A percentile compares a stretch with the other conserved stretches of the same genome.
Evolutionary conservation across 768 basidiomycete species (phyloP).

Genomic region (Lepiota brunneoincarnata): DNA sequence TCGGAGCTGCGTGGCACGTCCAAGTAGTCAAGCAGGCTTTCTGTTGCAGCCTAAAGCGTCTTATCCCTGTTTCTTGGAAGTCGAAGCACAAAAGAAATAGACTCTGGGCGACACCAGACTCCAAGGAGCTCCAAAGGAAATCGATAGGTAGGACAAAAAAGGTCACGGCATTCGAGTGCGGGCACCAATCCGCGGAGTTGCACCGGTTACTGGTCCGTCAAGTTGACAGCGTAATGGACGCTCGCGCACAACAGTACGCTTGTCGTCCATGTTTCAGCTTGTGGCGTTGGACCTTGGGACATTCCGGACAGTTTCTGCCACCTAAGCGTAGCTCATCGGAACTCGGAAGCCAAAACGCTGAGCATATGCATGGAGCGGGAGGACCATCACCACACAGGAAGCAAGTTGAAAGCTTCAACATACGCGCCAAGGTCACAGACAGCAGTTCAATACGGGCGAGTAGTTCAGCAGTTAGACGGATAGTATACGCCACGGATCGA

Average conservation of each 20-base stretch:
- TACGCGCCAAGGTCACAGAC: neutral
- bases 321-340: slow-evolving; percentile 8
- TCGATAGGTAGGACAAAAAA: neutral
- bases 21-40: slow-evolving; percentile 9
- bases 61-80: slow-evolving; percentile 4
- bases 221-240: neutral
- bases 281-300: neutral
- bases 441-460: neutral
- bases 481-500: slow-evolving; percentile 9
- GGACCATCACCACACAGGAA: neutral
- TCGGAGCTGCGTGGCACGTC: neutral
- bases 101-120: slow-evolving; percentile 6
- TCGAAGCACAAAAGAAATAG: slow-evolving; percentile 5
- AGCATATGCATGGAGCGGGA: neutral
- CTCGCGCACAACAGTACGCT: neutral
- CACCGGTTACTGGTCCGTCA: neutral
- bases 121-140: slow-evolving; percentile 1
- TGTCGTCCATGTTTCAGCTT: neutral
- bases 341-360: slow-evolving; percentile 6
- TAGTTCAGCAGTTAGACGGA: neutral
- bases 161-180: neutral
- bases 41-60: slow-evolving; percentile 7
- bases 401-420: neutral
- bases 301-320: slow-evolving; percentile 12
- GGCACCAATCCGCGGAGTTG: slow-evolving; percentile 12